Evolutionary conservation across 2,329 filamentous ascomycete genomes (phyloP), one percentile per base, ranked within the genome.

Genomic region (Zasmidium citrigriseum): DNA sequence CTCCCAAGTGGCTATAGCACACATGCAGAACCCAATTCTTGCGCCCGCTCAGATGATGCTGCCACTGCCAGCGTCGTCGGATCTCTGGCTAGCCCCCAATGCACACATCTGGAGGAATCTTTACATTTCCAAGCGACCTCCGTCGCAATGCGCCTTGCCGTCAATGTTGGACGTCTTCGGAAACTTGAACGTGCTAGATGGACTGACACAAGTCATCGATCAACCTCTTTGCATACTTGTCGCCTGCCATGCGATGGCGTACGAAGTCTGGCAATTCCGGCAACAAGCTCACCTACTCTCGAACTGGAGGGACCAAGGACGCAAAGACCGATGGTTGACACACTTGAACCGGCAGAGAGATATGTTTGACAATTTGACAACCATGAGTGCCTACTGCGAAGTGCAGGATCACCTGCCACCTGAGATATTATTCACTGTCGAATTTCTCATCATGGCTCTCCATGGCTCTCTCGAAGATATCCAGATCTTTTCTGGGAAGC

Each of bases 1-100:
- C 64, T 80, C 85, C 0, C 85, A 89, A 58, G 79, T 83, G 2
- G 88, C 87, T 2, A 86, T 90, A 76, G 82, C 84, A 1, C 79
- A 88, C 10, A 77, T 88, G 56, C 83, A 82, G 16, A 85, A 83
- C 55, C 84, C 86, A 0, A 76, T 85, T 14, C 83, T 90, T 61
- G 87, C 87, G 0, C 89, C 89, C 62, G 79, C 86, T 0, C 88
- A 90, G 64, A 74, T 90, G 59, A 82, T 82, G 3, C 74, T 90
- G 3, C 86, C 87, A 0, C 72, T 91, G 0, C 88, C 89, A 0
- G 82, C 82, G 56, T 75, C 83, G 0, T 77, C 80, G 51, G 78
- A 83, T 16, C 70, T 91, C 3, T 91, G 88, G 88, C 79, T 83
- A 25, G 87, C 88, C 1, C 79, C 80, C 27, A 81, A 80, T 1